Conservation (phyloP, 495 filamentous ascomycete species). For the Saxophila tyrrhenica region DNA sequence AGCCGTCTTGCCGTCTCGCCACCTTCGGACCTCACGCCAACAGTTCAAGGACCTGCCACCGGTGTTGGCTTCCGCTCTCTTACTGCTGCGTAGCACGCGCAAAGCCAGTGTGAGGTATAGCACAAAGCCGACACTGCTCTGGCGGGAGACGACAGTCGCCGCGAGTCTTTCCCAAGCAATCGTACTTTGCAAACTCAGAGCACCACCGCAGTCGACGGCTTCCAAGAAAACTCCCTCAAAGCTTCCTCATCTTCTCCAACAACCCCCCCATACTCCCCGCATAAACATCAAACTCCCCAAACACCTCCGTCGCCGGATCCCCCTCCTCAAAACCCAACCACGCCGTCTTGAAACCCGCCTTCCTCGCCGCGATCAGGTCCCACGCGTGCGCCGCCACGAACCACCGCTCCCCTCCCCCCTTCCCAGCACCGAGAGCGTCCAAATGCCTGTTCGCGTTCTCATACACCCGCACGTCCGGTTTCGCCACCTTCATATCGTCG, state of each 20-base stretch:
- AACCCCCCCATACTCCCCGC: conserved; percentile 5
- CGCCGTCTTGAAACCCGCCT: conserved; percentile 19
- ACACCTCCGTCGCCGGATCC: conserved; percentile 10
- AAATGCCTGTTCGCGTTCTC: conserved; percentile 12
- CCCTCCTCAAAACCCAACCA: conserved; percentile 13
- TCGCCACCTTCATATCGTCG: conserved; percentile 15
- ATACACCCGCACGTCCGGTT: conserved; percentile 14
- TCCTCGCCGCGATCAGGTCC: conserved; percentile 17
- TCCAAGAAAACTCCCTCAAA: background rate
- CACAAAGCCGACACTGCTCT: too few relatives aligned
- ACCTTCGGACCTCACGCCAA: too few relatives aligned
- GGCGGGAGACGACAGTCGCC: too few relatives aligned
- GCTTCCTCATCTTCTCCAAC: conserved; percentile 9
- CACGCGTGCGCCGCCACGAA: conserved; percentile 18
- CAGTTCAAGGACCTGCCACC: too few relatives aligned
- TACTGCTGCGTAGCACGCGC: too few relatives aligned
- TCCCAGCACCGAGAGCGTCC: background rate
- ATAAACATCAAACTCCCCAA: conserved; percentile 13
- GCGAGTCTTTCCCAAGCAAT: too few relatives aligned
- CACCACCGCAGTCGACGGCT: too few relatives aligned
- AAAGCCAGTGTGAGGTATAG: too few relatives aligned
- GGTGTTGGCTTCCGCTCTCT: too few relatives aligned
- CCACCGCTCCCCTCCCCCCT: conserved; percentile 11
- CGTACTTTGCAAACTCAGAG: too few relatives aligned
- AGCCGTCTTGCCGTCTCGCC: too few relatives aligned